A percentile compares a stretch with the other conserved stretches of the same genome.
phyloP scores from a whole-genome alignment of 192 early-diverging fungal species.

The Coemansia sp. region DNA sequence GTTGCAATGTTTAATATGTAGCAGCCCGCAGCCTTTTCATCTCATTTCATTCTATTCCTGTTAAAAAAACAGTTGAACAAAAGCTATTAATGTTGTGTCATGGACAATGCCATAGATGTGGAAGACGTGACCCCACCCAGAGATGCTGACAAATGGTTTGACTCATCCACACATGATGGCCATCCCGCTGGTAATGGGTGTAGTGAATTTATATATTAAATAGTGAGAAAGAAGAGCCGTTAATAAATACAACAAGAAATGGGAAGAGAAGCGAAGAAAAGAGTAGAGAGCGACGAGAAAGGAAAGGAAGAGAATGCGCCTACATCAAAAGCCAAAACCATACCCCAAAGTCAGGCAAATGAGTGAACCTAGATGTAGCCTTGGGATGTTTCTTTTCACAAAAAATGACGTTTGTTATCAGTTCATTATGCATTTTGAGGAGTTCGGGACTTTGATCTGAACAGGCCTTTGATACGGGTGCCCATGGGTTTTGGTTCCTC shows the following conservation, averaged over 20 bases:
- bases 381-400: too few relatives aligned
- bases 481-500: conserved; percentile 32
- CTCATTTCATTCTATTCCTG: background rate
- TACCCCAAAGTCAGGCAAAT: too few relatives aligned
- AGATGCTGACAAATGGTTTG: background rate
- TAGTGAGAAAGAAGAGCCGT: background rate
- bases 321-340: too few relatives aligned
- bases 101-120: too few relatives aligned
- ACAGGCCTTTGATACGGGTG: conserved; percentile 40
- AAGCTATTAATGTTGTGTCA: too few relatives aligned
- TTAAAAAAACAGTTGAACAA: background rate
- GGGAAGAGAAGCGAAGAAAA: conserved; percentile 1
- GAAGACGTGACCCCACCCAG: background rate
- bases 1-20: background rate
- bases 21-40: background rate
- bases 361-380: too few relatives aligned
- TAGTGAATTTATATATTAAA: background rate
- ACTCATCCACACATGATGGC: background rate
- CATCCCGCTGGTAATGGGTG: too few relatives aligned
- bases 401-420: background rate
- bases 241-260: conserved; percentile 5
- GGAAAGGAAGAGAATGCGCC: background rate
- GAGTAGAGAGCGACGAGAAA: background rate
- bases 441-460: conserved; percentile 38
- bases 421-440: conserved; percentile 14